Evolutionary conservation across 2,329 filamentous ascomycete species (phyloP), one percentile per base, ranked within the genome.

Genomic region (Cordyceps tenuipes): DNA sequence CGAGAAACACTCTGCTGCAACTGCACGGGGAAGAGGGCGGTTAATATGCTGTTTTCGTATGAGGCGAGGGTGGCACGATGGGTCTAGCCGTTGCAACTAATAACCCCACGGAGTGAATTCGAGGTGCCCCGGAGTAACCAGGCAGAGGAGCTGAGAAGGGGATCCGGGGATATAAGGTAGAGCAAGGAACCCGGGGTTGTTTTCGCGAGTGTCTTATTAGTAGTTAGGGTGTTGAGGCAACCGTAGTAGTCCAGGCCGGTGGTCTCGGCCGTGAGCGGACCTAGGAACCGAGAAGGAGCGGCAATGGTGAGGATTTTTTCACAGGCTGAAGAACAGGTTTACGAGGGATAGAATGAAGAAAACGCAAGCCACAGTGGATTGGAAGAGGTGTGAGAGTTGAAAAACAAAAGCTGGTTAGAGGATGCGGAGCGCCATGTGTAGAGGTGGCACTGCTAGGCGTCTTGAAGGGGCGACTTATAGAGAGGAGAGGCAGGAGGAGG

Each of bases 21-120:
- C 49, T 53, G 49, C 49, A 60, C 43, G 58, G 58, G 58, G 58
- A 50, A 60, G 52, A 56, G 58, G 51, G n/a, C n/a, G 58, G 26
- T 49, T 60, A 56, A 44, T 60, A 61, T 61, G 59, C 53, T 26
- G 26, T 51, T 57, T 59, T 44, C 23, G 47, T 47, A 34, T 47
- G 26, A 31, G 29, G 56, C 21, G 26, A 58, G 19, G 34, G 21
- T 47, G 57, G 48, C 29, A 21, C 49, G 46, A 44, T 46, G 44
- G 46, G 55, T 34, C 21, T 17, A 50, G 55, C 55, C 55, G 55
- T 57, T 57, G 55, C 55, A n/a, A 49, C 31, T 57, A 50, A 39
- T 36, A 17, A 39, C 46, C 55, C 44, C 55, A 34, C 31, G 46
- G 46, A 50, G 19, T 13, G 15, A 57, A 29, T 34, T 48, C 19